Evolutionary conservation across 495 filamentous ascomycete genomes (phyloP).

Genomic region (Entonaema liquescens): DNA sequence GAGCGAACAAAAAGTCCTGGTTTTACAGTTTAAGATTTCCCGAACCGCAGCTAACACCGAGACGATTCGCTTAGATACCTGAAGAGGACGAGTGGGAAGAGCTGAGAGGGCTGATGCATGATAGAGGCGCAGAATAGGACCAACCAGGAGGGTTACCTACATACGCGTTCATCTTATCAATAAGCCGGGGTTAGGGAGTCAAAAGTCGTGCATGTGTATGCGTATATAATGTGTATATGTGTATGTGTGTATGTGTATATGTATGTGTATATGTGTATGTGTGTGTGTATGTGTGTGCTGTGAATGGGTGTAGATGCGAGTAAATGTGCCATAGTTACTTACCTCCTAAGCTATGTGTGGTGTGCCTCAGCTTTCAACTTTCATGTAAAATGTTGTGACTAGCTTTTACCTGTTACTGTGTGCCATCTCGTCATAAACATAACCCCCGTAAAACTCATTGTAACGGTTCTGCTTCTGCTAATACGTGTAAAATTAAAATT

Average conservation of each 20-base stretch:
- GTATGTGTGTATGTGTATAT: neutral
- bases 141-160: constrained; percentile 11
- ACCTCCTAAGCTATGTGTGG: no score
- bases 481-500: neutral
- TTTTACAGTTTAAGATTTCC: constrained; percentile 30
- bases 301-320: neutral
- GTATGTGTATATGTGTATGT: neutral
- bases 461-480: no score
- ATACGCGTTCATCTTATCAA: constrained; percentile 29
- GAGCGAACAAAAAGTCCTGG: constrained; percentile 17
- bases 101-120: constrained; percentile 33
- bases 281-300: neutral
- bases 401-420: neutral
- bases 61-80: neutral
- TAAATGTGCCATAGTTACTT: no score
- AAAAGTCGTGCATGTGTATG: neutral
- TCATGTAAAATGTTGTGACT: no score
- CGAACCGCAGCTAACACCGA: constrained; percentile 25
- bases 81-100: neutral
- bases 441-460: neutral
- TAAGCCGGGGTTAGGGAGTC: constrained; percentile 31
- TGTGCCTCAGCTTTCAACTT: no score
- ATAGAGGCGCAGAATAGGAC: constrained; percentile 20
- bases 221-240: neutral
- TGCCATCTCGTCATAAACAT: neutral